Conservation (phyloP, 768 basidiomycete genomes). For the Rhodotorula diobovata region DNA sequence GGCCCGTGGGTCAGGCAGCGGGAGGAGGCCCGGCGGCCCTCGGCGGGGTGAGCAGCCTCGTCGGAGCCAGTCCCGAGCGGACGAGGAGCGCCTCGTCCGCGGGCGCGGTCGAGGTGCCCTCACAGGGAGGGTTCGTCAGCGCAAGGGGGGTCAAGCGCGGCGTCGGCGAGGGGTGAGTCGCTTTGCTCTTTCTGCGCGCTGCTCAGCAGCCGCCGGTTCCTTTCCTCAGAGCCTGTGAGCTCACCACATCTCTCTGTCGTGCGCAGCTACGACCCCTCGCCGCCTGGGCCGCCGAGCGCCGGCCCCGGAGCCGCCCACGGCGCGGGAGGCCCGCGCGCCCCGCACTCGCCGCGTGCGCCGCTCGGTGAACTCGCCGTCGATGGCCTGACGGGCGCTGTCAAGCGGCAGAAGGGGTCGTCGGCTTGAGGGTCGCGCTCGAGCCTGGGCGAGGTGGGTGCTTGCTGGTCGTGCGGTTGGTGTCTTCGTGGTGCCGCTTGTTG, state of each 20-base stretch:
- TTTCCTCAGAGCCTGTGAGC: not conserved
- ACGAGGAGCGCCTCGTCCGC: not conserved
- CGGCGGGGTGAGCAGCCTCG: not conserved
- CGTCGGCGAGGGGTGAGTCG: not conserved
- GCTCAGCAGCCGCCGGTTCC: not conserved
- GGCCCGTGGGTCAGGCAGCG: no score
- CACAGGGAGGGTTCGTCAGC: constrained; percentile 7
- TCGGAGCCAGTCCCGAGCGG: not conserved
- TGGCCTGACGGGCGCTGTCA: not conserved
- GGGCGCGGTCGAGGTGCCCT: not conserved
- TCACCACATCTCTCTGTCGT: not conserved
- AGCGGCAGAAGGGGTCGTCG: not conserved
- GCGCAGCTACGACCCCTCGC: not conserved
- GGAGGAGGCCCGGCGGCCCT: no score
- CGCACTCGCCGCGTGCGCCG: not conserved
- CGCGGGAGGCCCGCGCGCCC: no score
- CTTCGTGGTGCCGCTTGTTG: not conserved
- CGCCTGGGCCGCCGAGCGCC: not conserved
- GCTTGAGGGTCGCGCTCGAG: not conserved
- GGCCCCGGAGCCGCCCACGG: not conserved
- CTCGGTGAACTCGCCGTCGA: constrained; percentile 5
- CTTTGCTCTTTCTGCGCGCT: not conserved
- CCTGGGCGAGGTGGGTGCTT: not conserved
- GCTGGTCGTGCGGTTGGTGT: not conserved
- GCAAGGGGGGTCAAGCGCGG: constrained; percentile 15